Conservation (phyloP, 768 basidiomycete genomes). For the Tulasnella sp. region DNA sequence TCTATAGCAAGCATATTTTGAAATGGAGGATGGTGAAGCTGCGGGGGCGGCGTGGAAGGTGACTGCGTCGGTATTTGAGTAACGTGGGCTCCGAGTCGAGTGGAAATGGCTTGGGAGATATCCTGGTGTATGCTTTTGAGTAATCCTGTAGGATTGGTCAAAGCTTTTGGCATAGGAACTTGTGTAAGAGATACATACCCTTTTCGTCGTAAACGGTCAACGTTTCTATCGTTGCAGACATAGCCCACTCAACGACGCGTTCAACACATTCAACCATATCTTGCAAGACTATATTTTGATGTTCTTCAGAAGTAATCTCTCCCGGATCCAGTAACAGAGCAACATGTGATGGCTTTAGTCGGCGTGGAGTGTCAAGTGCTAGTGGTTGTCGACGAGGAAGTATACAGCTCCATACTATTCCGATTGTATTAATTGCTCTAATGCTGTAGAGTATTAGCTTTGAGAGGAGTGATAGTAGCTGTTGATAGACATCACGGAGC, state of each 20-base stretch:
- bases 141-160: constrained; percentile 7
- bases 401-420: too few relatives aligned
- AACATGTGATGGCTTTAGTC: constrained; percentile 2
- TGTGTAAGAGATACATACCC: constrained; percentile 34
- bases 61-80: not conserved
- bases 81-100: not conserved
- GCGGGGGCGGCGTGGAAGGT: not conserved
- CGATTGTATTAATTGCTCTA: too few relatives aligned
- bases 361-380: not conserved
- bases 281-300: not conserved
- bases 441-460: too few relatives aligned
- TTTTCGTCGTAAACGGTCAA: constrained; percentile 61
- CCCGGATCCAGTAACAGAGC: constrained; percentile 1
- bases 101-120: not conserved
- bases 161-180: constrained; percentile 2
- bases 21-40: not conserved
- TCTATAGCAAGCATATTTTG: constrained; percentile 33
- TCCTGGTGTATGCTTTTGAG: not conserved
- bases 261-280: constrained; percentile 40
- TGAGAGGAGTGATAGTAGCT: too few relatives aligned
- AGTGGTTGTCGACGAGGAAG: not conserved
- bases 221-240: constrained; percentile 42
- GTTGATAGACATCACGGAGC: too few relatives aligned
- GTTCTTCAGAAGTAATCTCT: not conserved
- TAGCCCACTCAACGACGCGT: constrained; percentile 48